These are phyloP conservation scores for Umbelopsis isabellina DNA, from an alignment of 192 early-diverging fungal genomes.

Conservation along the genomic window DNA sequence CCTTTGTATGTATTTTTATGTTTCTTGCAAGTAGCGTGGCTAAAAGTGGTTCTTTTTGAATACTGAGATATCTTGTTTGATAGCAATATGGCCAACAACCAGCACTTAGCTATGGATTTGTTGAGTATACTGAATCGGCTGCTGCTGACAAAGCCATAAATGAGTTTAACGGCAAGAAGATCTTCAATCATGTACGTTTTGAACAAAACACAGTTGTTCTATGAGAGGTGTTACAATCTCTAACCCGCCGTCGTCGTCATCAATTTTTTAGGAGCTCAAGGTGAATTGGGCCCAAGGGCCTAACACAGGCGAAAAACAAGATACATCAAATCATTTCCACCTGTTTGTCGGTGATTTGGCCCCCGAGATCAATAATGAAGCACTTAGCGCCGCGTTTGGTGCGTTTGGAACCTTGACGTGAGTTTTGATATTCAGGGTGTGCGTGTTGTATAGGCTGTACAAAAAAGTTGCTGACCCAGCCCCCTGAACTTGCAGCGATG, in stretches of 20 bases:
- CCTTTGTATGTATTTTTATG: conserved; percentile 10
- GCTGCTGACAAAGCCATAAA: conserved; percentile 74
- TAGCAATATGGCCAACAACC: conserved; percentile 61
- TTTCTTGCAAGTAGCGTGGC: background rate
- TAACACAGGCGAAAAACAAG: conserved; percentile 35
- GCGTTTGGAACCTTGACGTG: conserved; percentile 77
- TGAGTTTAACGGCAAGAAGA: conserved; percentile 69
- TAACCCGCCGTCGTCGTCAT: background rate
- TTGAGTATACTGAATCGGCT: conserved; percentile 76
- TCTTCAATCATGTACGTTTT: conserved; percentile 61
- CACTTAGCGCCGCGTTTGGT: conserved; percentile 76
- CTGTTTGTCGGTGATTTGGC: conserved; percentile 94
- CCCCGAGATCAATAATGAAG: conserved; percentile 86
- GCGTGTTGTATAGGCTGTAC: background rate
- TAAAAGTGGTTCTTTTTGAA: background rate
- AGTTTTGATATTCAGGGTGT: conserved; percentile 32
- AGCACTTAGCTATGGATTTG: conserved; percentile 88
- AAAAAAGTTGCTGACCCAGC: background rate
- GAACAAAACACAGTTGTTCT: background rate
- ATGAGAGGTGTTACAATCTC: too few species aligned
- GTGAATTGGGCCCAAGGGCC: conserved; percentile 38
- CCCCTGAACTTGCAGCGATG: conserved; percentile 60
- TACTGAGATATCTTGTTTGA: conserved; percentile 24
- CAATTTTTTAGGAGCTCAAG: conserved; percentile 31
- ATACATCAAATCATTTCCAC: conserved; percentile 66